These are phyloP conservation scores for Kodamaea kaohsiungensis DNA, from an alignment of 805 yeast species.

Conservation along the genomic window DNA sequence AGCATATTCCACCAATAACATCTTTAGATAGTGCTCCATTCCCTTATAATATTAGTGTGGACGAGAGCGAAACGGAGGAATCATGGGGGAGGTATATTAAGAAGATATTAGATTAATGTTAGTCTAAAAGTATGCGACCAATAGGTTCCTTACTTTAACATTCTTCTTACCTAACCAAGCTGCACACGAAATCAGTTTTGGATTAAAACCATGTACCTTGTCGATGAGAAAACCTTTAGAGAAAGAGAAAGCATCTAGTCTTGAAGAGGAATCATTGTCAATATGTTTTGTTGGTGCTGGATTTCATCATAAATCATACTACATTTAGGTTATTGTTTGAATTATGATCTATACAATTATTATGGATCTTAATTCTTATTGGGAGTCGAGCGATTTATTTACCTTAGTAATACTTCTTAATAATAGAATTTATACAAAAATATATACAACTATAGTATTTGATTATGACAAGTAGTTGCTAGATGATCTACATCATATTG, in stretches of 20 bases:
- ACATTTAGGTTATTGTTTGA: background rate
- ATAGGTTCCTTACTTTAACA: no score
- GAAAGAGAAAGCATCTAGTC: background rate
- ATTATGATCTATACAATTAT: background rate
- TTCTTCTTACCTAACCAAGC: no score
- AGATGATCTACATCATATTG: no score
- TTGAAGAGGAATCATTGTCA: background rate
- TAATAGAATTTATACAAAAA: background rate
- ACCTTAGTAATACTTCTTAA: background rate
- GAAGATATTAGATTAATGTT: constrained; percentile 19
- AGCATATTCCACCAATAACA: constrained; percentile 74
- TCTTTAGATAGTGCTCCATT: constrained; percentile 68
- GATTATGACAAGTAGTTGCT: no score
- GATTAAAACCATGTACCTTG: no score
- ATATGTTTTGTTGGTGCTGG: background rate
- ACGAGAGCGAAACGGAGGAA: constrained; percentile 25
- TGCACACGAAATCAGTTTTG: no score
- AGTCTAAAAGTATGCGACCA: no score
- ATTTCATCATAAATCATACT: background rate
- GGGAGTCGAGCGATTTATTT: background rate
- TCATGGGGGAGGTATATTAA: constrained; percentile 39
- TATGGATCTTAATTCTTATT: background rate
- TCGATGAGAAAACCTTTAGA: background rate
- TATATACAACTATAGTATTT: background rate
- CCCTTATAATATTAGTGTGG: constrained; percentile 41